Percentiles rank a stretch among this genome's conserved stretches.
These are phyloP conservation scores for Bipolaris sorokiniana DNA, from an alignment of 2,329 filamentous ascomycete species.

Conservation along the genomic window DNA sequence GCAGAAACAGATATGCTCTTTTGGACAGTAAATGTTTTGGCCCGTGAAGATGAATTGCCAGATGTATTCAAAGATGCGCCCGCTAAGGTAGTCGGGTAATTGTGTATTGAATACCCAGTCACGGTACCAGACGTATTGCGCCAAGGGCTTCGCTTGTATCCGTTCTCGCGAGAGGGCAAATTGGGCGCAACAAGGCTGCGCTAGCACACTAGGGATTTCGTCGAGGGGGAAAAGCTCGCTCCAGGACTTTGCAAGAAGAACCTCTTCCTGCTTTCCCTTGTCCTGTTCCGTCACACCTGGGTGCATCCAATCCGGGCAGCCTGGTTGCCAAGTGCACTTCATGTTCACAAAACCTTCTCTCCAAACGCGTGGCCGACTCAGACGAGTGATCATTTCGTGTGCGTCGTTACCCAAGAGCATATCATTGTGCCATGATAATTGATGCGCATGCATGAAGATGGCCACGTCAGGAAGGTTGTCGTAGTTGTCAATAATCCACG, in stretches of 20 bases:
- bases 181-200: constrained; percentile 69
- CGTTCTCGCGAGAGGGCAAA: constrained; percentile 66
- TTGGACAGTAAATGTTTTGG: constrained; percentile 55
- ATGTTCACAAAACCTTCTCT: constrained; percentile 62
- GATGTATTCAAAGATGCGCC: constrained; percentile 67
- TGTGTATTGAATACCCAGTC: constrained; percentile 67
- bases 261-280: constrained; percentile 53
- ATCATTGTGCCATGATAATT: constrained; percentile 65
- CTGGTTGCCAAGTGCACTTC: constrained; percentile 61
- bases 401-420: constrained; percentile 55
- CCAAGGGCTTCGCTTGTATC: constrained; percentile 60
- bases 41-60: constrained; percentile 69
- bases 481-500: constrained; percentile 68
- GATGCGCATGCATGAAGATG: constrained; percentile 68
- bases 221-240: constrained; percentile 57
- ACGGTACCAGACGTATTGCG: constrained; percentile 62
- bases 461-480: constrained; percentile 63
- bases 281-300: constrained; percentile 51
- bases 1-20: constrained; percentile 66
- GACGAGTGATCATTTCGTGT: constrained; percentile 52
- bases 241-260: constrained; percentile 54
- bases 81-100: constrained; percentile 62
- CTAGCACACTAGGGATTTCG: constrained; percentile 57
- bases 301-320: constrained; percentile 62
- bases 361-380: constrained; percentile 55